Percentiles rank a stretch among this genome's conserved stretches.
Conservation (phyloP, 2,329 filamentous ascomycete genomes). For the Capronia americana region DNA sequence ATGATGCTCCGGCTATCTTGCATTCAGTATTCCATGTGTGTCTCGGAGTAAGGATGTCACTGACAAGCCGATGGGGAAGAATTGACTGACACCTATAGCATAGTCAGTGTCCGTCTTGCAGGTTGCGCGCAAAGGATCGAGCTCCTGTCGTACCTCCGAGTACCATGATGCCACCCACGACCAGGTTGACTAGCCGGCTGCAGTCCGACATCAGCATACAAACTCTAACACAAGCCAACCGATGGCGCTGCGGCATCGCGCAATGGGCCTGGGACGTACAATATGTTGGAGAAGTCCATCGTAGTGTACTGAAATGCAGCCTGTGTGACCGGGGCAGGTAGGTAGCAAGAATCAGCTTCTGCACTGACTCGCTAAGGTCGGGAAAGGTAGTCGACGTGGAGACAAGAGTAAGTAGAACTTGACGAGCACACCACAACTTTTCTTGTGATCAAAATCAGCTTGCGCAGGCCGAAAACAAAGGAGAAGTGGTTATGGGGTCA, state of each 20-base stretch:
- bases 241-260: not conserved
- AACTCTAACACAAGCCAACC: not conserved
- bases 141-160: slow-evolving; percentile 70
- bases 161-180: slow-evolving; percentile 82
- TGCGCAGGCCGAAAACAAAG: slow-evolving; percentile 32
- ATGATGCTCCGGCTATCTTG: slow-evolving; percentile 70
- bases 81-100: slow-evolving; percentile 51
- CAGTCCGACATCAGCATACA: slow-evolving; percentile 21
- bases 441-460: not conserved
- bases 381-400: not conserved
- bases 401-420: not conserved
- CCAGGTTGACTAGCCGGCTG: slow-evolving; percentile 95
- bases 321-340: not conserved
- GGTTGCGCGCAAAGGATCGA: slow-evolving; percentile 16
- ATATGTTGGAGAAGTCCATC: slow-evolving; percentile 93
- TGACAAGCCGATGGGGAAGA: slow-evolving; percentile 50
- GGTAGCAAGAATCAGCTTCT: not conserved
- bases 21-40: slow-evolving; percentile 27
- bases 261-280: slow-evolving; percentile 65
- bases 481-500: slow-evolving; percentile 19
- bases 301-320: slow-evolving; percentile 22
- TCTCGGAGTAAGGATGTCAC: slow-evolving; percentile 20
- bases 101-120: slow-evolving; percentile 42
- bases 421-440: not conserved
- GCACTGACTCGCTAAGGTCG: not conserved